Conservation (phyloP, 495 filamentous ascomycete species). For the Hyaloscypha bicolor region DNA sequence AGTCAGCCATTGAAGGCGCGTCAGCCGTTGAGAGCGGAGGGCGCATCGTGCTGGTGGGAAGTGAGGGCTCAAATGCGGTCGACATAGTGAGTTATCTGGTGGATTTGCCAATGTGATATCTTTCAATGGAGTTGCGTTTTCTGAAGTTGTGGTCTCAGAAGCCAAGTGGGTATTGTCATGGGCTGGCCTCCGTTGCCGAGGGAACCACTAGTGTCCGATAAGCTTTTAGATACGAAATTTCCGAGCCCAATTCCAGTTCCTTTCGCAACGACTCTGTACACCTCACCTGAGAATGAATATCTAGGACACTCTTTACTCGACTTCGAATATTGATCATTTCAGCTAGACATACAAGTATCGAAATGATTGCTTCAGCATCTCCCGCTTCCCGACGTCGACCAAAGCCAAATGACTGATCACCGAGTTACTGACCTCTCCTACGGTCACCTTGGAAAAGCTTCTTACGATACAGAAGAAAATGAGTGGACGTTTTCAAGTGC, state of each 20-base stretch:
- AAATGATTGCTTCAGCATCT: conserved; percentile 43
- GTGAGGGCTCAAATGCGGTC: conserved; percentile 73
- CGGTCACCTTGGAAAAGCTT: conserved; percentile 63
- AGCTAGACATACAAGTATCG: conserved; percentile 30
- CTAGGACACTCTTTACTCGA: not conserved
- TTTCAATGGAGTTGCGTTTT: not conserved
- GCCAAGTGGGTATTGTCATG: no score
- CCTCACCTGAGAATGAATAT: conserved; percentile 1
- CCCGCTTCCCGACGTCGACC: conserved; percentile 26
- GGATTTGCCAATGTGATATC: not conserved
- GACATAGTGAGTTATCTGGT: conserved; percentile 51
- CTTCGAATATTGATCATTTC: not conserved
- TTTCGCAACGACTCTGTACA: not conserved
- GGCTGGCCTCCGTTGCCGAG: not conserved
- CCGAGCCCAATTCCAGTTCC: not conserved
- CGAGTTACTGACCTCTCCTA: conserved; percentile 58
- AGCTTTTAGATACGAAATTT: conserved; percentile 1
- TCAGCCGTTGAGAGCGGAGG: conserved; percentile 55
- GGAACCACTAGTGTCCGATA: not conserved
- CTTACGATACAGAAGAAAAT: conserved; percentile 54
- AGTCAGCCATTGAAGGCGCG: conserved; percentile 64
- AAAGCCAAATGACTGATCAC: conserved; percentile 63
- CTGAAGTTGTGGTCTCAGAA: not conserved
- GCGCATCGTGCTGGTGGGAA: conserved; percentile 75
- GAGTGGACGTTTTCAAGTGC: conserved; percentile 56